Percentiles rank a stretch among this genome's conserved stretches.
These are phyloP conservation scores for Melampsora larici-populina DNA, from an alignment of 1,284 basidiomycete species.

Conservation along the genomic window DNA sequence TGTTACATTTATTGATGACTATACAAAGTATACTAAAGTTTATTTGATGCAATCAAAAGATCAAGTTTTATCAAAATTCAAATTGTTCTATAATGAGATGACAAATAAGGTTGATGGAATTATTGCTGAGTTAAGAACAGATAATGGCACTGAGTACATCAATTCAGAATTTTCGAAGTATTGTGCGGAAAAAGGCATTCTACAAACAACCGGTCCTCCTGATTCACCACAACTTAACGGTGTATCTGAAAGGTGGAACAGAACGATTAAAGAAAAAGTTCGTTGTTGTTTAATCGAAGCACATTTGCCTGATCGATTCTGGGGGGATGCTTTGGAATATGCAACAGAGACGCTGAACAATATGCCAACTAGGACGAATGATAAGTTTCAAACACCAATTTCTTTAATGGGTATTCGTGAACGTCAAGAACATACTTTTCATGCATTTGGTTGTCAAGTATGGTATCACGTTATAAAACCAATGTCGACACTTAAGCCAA, in stretches of 20 bases:
- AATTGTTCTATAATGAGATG: too few species aligned
- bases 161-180: too few species aligned
- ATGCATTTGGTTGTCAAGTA: not conserved
- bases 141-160: too few species aligned
- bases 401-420: not conserved
- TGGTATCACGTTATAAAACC: not conserved
- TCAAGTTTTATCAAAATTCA: too few species aligned
- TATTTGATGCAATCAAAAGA: too few species aligned
- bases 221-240: slow-evolving; percentile 42
- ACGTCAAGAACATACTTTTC: too few species aligned
- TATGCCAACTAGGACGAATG: not conserved
- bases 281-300: not conserved
- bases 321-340: not conserved
- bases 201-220: too few species aligned
- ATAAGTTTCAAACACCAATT: not conserved
- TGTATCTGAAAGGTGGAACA: not conserved
- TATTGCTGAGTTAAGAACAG: too few species aligned
- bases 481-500: not conserved
- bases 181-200: too few species aligned
- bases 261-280: not conserved
- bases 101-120: too few species aligned
- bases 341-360: not conserved
- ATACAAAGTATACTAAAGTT: too few species aligned
- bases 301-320: not conserved
- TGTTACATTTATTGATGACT: slow-evolving; percentile 50